These are phyloP conservation scores for Phycomyces nitens DNA, from an alignment of 192 early-diverging fungal genomes.

Conservation along the genomic window DNA sequence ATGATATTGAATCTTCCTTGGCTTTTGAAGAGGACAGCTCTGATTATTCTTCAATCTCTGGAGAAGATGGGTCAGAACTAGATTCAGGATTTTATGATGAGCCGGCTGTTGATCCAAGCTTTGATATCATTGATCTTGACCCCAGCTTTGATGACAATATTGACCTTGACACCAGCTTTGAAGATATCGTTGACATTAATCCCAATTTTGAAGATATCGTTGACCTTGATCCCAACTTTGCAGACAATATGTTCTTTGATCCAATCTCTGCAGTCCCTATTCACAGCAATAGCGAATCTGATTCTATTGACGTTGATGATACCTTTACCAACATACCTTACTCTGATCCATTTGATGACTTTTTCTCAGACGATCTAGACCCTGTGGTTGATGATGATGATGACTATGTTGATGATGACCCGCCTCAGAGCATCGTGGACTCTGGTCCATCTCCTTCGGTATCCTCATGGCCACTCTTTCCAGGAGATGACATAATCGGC, in stretches of 20 bases:
- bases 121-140: background rate
- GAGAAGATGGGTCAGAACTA: too few species aligned
- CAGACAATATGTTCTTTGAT: background rate
- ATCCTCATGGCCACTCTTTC: too few species aligned
- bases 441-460: background rate
- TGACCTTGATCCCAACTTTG: background rate
- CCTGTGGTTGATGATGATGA: background rate
- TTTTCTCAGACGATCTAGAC: background rate
- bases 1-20: background rate
- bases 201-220: too few species aligned
- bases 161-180: background rate
- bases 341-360: background rate
- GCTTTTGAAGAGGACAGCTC: too few species aligned
- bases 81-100: too few species aligned
- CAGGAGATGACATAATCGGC: background rate
- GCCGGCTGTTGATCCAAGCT: too few species aligned
- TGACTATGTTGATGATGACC: background rate
- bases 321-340: background rate
- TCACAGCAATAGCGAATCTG: too few species aligned
- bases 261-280: background rate
- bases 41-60: background rate
- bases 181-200: background rate
- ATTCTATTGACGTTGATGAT: background rate
- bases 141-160: background rate
- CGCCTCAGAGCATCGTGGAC: background rate